Conservation (phyloP, 495 filamentous ascomycete genomes). For the Aspergillus egyptiacus region DNA sequence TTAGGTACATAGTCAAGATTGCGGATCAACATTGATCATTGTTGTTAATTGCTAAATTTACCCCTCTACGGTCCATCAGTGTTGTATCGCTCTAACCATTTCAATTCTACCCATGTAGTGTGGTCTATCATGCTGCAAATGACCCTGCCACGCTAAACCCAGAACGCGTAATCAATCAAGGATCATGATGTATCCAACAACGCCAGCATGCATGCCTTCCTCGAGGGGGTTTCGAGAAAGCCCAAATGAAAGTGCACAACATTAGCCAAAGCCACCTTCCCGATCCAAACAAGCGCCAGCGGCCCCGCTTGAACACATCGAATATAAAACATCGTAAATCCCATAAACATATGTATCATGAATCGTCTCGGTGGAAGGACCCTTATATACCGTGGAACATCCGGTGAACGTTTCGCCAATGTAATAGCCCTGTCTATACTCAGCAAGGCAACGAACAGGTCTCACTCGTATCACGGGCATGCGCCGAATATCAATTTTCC, state of each 20-base stretch:
- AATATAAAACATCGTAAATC: conserved; percentile 8
- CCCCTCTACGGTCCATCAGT: not conserved
- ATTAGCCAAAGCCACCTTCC: conserved; percentile 1
- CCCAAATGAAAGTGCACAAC: not conserved
- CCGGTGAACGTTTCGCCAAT: too few species aligned
- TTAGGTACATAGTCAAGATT: conserved; percentile 2
- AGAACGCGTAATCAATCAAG: not conserved
- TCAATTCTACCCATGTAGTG: not conserved
- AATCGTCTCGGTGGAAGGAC: conserved; percentile 5
- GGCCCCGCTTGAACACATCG: not conserved
- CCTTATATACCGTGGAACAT: too few species aligned
- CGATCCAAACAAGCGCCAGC: conserved; percentile 3
- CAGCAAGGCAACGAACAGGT: too few species aligned
- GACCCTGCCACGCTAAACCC: not conserved
- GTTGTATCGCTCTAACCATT: not conserved
- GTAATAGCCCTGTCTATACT: too few species aligned
- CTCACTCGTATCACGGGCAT: too few species aligned
- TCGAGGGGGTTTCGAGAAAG: not conserved
- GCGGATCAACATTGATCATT: not conserved
- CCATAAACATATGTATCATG: conserved; percentile 4
- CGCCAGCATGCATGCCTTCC: not conserved
- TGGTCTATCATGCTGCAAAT: conserved; percentile 1
- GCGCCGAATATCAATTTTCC: not conserved
- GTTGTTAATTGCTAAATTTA: not conserved
- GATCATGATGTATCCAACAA: conserved; percentile 8